These are phyloP conservation scores for Suhomyces xylopsoci DNA, from an alignment of 805 yeast genomes.

Conservation along the genomic window DNA sequence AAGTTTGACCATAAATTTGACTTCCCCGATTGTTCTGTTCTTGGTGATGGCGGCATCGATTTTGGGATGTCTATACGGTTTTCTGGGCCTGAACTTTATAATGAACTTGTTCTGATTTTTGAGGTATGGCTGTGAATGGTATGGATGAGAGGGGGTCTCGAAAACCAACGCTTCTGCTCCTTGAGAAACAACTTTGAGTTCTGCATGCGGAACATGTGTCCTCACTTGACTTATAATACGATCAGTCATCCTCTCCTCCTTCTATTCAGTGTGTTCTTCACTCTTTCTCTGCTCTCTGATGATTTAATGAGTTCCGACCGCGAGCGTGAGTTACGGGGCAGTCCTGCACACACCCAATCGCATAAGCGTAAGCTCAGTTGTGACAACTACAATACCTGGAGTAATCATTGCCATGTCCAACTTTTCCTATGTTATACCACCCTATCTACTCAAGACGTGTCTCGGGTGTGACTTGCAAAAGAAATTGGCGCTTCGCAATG, in stretches of 20 bases:
- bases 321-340: background rate
- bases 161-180: constrained; percentile 92
- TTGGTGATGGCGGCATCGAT: constrained; percentile 76
- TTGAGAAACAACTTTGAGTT: constrained; percentile 62
- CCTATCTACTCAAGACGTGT: constrained; percentile 39
- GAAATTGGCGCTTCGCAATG: constrained; percentile 20
- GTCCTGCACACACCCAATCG: background rate
- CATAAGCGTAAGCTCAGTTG: background rate
- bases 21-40: constrained; percentile 81
- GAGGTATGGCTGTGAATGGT: constrained; percentile 31
- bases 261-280: no score
- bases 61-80: constrained; percentile 83
- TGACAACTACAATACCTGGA: background rate
- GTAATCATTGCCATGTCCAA: background rate
- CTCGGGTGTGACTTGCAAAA: constrained; percentile 31
- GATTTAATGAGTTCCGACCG: background rate
- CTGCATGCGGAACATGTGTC: constrained; percentile 45
- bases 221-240: constrained; percentile 45
- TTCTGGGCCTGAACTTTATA: constrained; percentile 82
- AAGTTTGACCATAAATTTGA: constrained; percentile 65
- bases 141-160: constrained; percentile 63
- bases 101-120: constrained; percentile 44
- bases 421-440: constrained; percentile 35
- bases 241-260: constrained; percentile 68
- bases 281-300: background rate